phyloP scores from a whole-genome alignment of 495 filamentous ascomycete species.

The Aspergillus hancockii region DNA sequence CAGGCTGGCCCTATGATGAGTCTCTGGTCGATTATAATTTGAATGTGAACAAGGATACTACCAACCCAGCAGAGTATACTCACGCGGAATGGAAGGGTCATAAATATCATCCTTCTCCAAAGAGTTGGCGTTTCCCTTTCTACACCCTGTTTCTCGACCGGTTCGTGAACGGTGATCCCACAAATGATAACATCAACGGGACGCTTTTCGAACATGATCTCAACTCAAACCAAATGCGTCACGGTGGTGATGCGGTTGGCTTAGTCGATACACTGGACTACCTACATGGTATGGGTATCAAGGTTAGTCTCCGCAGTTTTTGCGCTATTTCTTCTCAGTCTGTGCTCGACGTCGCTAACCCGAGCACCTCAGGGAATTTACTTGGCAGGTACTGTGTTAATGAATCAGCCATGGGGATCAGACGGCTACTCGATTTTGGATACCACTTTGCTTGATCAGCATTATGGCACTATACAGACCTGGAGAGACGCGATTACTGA shows the following conservation, averaged over 20 bases:
- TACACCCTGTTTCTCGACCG: slow-evolving; percentile 72
- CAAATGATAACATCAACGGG: slow-evolving; percentile 70
- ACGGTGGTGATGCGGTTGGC: slow-evolving; percentile 70
- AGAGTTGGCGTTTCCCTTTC: slow-evolving; percentile 71
- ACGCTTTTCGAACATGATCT: slow-evolving; percentile 71
- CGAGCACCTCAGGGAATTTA: slow-evolving; percentile 57
- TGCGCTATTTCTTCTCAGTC: background rate
- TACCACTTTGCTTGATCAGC: slow-evolving; percentile 68
- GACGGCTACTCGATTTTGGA: slow-evolving; percentile 71
- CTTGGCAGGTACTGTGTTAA: slow-evolving; percentile 65
- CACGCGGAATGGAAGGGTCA: slow-evolving; percentile 57
- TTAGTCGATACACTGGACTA: slow-evolving; percentile 70
- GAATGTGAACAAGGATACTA: slow-evolving; percentile 62
- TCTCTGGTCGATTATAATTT: slow-evolving; percentile 58
- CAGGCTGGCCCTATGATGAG: slow-evolving; percentile 57
- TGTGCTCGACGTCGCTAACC: slow-evolving; percentile 8
- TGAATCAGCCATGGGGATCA: slow-evolving; percentile 71
- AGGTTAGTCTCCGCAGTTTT: slow-evolving; percentile 38
- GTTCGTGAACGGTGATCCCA: slow-evolving; percentile 71
- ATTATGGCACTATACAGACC: slow-evolving; percentile 62
- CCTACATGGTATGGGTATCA: slow-evolving; percentile 73
- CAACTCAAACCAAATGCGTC: slow-evolving; percentile 69
- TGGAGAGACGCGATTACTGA: slow-evolving; percentile 67
- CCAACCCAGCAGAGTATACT: slow-evolving; percentile 60
- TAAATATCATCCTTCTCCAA: slow-evolving; percentile 57